Percentiles rank a stretch among this genome's conserved stretches.
These are phyloP conservation scores for Rhizopogon vesiculosus DNA, from an alignment of 768 basidiomycete species.

Conservation along the genomic window DNA sequence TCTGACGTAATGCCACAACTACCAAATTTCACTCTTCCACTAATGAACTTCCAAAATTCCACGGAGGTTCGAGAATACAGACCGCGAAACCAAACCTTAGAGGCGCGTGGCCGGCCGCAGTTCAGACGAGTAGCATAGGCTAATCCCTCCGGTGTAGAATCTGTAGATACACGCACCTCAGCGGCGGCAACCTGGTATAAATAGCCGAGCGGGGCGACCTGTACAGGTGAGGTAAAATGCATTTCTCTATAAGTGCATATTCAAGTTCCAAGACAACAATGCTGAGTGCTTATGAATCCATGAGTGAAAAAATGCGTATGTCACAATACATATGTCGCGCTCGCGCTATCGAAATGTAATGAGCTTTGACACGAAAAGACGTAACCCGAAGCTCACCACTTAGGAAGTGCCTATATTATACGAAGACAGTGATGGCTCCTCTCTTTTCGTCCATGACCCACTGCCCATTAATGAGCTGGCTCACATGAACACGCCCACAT, in stretches of 20 bases:
- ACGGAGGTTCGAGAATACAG: background rate
- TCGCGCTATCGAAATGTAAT: background rate
- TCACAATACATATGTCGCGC: background rate
- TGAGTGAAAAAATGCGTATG: background rate
- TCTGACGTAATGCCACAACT: background rate
- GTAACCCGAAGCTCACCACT: background rate
- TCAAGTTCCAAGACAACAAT: background rate
- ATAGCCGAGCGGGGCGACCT: background rate
- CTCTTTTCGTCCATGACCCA: constrained; percentile 56
- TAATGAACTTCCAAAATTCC: background rate
- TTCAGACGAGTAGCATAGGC: background rate
- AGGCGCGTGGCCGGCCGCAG: background rate
- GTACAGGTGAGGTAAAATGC: background rate
- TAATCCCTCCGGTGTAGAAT: background rate
- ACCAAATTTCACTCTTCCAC: background rate
- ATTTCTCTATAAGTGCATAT: background rate
- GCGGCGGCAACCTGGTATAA: background rate
- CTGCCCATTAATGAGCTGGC: constrained; percentile 50
- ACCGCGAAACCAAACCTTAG: background rate
- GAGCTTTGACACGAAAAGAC: background rate
- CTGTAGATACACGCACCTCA: background rate
- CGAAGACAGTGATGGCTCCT: constrained; percentile 35
- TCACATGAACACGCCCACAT: constrained; percentile 51
- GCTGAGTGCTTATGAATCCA: background rate
- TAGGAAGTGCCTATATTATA: constrained; percentile 18